Base-by-base conservation (phyloP, 1,284 basidiomycete genomes). In the Irpex sp. region DNA sequence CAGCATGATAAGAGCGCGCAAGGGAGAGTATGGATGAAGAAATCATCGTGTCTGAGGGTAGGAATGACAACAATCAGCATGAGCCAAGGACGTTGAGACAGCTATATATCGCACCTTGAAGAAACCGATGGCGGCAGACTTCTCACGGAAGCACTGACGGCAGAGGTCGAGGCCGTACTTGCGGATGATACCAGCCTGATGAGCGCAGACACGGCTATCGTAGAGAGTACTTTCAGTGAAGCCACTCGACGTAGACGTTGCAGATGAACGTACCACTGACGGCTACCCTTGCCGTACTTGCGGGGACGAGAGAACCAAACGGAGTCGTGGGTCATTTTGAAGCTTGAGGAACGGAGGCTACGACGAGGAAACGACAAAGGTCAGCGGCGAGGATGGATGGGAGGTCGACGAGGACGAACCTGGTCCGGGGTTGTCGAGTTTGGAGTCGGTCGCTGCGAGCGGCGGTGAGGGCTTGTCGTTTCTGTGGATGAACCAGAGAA, bases 131-230 rank as follows among this genome's bases (percentile, higher is more conserved):
- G 94, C 94, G 79, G 92, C 90, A 74, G 96, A 90, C 88, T 97
- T 97, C 89, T 98, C 97, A 80, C 97, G 95, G 94, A 98, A 98
- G 87, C 97, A 98, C 86, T 98, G 97, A 85, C 97, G 95, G 89
- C 97, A 98, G 79, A 98, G 94, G 87, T 98, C 96, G 80, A 98
- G 91, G 72, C 96, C 96, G 86, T 96, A 96, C 85, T 96, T 96
- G 83, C 94, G 95, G 86, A 99, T 96, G 83, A 98, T 92, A 94
- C 97, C 97, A 80, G 96, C 97, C 85, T 96, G 95, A 87, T 99
- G 97, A 66, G 95, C 94, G 82, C 97, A 99, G 82, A 97, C 95
- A 82, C 97, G 96, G 91, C 96, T 97, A 38, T 38, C 32, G 75
- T 70, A 74, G 49, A 13, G 60, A 42, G 65, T 22, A 65, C 38